A percentile compares a stretch with the other conserved stretches of the same genome.
Evolutionary conservation across 345 rosid species (phyloP).

Genomic region (Hypericum androsaemum): DNA sequence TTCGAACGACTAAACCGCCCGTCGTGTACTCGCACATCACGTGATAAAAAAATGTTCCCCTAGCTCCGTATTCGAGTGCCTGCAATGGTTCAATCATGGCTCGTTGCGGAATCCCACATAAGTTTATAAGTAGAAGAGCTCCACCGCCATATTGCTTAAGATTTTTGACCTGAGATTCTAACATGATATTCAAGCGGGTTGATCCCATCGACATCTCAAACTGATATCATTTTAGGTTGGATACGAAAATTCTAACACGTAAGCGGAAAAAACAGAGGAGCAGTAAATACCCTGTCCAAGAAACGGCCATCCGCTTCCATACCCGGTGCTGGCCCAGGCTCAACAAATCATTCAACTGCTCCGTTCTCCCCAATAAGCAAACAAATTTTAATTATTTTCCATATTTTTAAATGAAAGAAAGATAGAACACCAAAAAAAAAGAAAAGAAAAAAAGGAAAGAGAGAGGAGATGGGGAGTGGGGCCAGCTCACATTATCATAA

Average conservation of each 20-base stretch:
- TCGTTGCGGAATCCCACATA: too few relatives aligned
- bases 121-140: too few relatives aligned
- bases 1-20: background rate
- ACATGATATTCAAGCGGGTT: too few relatives aligned
- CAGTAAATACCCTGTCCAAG: slow-evolving; percentile 48
- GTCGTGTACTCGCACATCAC: too few relatives aligned
- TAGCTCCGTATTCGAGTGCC: too few relatives aligned
- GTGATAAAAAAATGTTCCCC: too few relatives aligned
- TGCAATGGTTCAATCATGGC: too few relatives aligned
- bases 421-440: background rate
- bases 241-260: background rate
- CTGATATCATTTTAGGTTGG: too few relatives aligned
- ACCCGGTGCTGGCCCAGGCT: slow-evolving; percentile 81
- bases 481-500: slow-evolving; percentile 46
- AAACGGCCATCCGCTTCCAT: slow-evolving; percentile 81
- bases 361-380: background rate
- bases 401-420: background rate
- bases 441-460: background rate
- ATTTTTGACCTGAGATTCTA: too few relatives aligned
- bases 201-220: too few relatives aligned
- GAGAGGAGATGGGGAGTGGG: background rate
- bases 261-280: background rate
- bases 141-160: too few relatives aligned
- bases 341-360: slow-evolving; percentile 68
- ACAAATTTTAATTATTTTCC: background rate